Base-by-base conservation (phyloP, 345 rosid species). In the Erucastrum elatum region DNA sequence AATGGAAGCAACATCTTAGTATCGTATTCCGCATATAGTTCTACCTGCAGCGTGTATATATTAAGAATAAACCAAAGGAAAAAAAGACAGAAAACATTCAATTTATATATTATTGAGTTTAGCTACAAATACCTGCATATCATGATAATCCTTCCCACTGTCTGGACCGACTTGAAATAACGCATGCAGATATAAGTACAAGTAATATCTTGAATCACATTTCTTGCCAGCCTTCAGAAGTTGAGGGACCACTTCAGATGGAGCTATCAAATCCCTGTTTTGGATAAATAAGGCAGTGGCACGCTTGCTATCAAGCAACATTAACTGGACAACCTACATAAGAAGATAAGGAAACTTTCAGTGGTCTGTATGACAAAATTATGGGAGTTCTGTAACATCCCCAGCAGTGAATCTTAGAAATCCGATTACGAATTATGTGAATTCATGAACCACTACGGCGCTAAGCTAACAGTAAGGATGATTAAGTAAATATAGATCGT, bases 1-100 rank as follows among this genome's bases (percentile, higher is more conserved):
- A 96, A 96, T 55, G 96, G 96, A 81, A 96, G 93, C 16, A 96
- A 81, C 98, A 93, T 91, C 87, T 91, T 90, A 7, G 75, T 91
- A 87, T 96, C 97, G 84, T 88, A 88, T 63, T 93, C 95, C 2
- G 94, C 95, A 81, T 93, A 96, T 49, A 93, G 91, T 82, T 96
- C 99, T 30, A 96, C 96, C 97, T 96, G 82, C 81, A 83, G 70
- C 76, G 71, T 66, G 71, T n/a, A 70, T 75, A 35, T 15, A 55
- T 65, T 59, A 72, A 25, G 46, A 72, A 70, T 5, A 27, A 29
- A 30, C 33, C 75, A 41, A 68, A 70, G 46, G 76, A 55, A 51
- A 64, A 65, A 71, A 60, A 65, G 58, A 70, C 56, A 21, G 30
- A 7, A 63, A 65, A 34, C 10, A 39, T 26, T 13, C 11, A 64